Base-by-base conservation (phyloP, 805 yeast genomes). In the Metschnikowia shivogae region DNA sequence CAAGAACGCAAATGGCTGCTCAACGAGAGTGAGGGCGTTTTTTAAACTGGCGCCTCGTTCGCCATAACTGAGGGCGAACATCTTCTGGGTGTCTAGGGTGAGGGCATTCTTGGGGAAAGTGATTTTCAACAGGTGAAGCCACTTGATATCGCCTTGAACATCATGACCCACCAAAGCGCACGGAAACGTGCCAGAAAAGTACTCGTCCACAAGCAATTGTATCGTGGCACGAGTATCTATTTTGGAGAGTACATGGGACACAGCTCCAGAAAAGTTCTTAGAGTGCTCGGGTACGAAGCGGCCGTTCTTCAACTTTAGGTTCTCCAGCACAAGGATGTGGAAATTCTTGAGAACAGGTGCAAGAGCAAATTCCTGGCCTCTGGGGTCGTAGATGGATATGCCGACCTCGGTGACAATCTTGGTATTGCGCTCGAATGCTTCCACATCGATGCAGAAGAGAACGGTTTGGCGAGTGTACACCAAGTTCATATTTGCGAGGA, bases 341-440 rank as follows among this genome's bases (percentile, higher is more conserved):
- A 48, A 26, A 13, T 52, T 47, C 26, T 41, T 41, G 36, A 61
- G 44, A 13, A 45, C 34, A 7, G 65, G 62, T 14, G 47, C 30
- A 9, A 53, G 27, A 32, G 56, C 49, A 32, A 34, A 36, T 29
- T 45, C 42, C 40, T 49, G 54, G 20, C 40, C 39, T 13, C 39
- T 32, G 3, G 63, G 61, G 36, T 61, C 63, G 37, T 59, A 56
- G 11, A 61, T 50, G 19, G 59, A 52, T 3, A 60, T 42, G 8
- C 65, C 65, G n/a, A 61, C 52, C 39, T 61, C 65, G 27, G 63
- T 58, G 30, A 60, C 49, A 19, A 39, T 36, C 4, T 26, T 32
- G n/a, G 40, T 45, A 24, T 43, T 34, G 6, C 41, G 33, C 34
- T 61, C 63, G 44, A 47, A 57, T 5, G 63, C 63, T 48, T 61